A percentile compares a stretch with the other conserved stretches of the same genome.
phyloP scores from a whole-genome alignment of 345 rosid genomes.

The Chamaenerion angustifolium region DNA sequence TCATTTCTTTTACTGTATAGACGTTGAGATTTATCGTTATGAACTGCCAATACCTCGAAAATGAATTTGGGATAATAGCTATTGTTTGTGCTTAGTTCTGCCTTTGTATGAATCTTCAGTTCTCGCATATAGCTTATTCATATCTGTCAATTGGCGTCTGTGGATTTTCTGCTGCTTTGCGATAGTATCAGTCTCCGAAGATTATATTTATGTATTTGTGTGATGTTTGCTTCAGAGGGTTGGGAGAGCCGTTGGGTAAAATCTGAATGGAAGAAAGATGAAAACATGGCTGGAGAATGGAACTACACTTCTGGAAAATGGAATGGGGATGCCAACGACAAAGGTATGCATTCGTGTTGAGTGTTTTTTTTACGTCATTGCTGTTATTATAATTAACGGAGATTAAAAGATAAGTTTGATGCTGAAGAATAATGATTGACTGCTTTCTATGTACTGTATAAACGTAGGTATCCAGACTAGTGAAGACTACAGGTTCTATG shows the following conservation, averaged over 20 bases:
- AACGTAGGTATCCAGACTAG: conserved; percentile 77
- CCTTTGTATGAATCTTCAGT: no score
- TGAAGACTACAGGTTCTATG: conserved; percentile 38
- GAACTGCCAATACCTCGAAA: no score
- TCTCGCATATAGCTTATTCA: no score
- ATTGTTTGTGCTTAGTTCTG: not conserved
- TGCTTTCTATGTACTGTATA: not conserved
- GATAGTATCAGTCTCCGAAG: not conserved
- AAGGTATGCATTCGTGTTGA: conserved; percentile 34
- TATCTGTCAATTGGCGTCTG: not conserved
- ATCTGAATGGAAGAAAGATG: conserved; percentile 94
- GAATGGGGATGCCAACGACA: conserved; percentile 74
- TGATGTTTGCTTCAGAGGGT: conserved; percentile 37
- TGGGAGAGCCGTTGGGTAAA: conserved; percentile 87
- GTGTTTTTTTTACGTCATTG: not conserved
- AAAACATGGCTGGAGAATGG: conserved; percentile 79
- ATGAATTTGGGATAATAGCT: not conserved
- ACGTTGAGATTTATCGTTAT: no score
- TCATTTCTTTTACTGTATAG: no score
- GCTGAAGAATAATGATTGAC: not conserved
- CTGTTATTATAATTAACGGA: no score
- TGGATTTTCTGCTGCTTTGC: not conserved
- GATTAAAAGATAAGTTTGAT: no score
- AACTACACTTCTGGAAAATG: conserved; percentile 85
- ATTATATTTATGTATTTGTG: not conserved